Evolutionary conservation across 768 basidiomycete genomes (phyloP).

Genomic region (Antrodiella citrinella): DNA sequence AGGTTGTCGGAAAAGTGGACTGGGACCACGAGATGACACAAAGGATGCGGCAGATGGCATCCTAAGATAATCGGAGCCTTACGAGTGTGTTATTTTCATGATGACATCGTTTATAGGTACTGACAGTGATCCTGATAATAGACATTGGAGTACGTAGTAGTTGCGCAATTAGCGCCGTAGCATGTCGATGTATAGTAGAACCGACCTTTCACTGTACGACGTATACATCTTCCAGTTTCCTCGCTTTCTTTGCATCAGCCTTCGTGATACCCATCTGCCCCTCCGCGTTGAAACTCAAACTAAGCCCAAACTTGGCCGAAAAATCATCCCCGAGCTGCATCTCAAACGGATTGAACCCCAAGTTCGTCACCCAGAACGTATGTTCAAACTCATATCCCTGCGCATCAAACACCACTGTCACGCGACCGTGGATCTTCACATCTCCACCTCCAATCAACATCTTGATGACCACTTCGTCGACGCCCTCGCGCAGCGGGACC

Average conservation of each 20-base stretch:
- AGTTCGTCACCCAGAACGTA: conserved; percentile 3
- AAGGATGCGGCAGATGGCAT: too few species aligned
- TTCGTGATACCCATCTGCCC: not conserved
- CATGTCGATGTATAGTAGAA: too few species aligned
- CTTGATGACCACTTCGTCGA: not conserved
- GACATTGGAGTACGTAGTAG: too few species aligned
- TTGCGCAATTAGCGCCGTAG: too few species aligned
- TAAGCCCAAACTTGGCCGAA: not conserved
- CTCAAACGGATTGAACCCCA: not conserved
- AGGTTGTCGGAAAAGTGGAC: too few species aligned
- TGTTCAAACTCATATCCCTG: conserved; percentile 3
- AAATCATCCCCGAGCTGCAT: not conserved
- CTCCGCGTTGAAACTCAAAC: not conserved
- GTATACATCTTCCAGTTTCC: conserved; percentile 2
- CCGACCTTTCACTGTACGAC: conserved; percentile 1
- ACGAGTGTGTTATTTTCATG: too few species aligned
- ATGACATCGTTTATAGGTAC: too few species aligned
- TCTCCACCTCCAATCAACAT: not conserved
- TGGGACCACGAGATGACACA: too few species aligned
- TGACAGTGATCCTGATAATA: too few species aligned
- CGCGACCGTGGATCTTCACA: conserved; percentile 1
- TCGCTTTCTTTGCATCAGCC: conserved; percentile 1
- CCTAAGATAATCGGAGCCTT: too few species aligned
- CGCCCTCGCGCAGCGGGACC: conserved; percentile 1
- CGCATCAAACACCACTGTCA: conserved; percentile 1